Base-by-base conservation (phyloP, 352 stramenopile species). In the Globisporangium uncinulatum region DNA sequence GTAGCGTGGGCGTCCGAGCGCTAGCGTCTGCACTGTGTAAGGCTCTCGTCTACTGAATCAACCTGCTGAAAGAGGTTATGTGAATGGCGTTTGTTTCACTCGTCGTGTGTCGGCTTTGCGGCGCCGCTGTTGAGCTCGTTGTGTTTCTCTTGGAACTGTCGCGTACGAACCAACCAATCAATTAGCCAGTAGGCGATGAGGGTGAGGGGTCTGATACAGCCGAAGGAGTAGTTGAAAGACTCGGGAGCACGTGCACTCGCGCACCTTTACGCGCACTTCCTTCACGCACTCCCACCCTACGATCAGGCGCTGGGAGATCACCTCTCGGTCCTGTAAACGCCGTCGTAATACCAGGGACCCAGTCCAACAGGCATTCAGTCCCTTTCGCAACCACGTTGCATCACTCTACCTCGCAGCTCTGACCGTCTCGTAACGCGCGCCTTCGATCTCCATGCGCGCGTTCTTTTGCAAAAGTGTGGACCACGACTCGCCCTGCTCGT, bases 371-470 rank as follows among this genome's bases (percentile, higher is more conserved):
- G 10, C 34, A 39, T 8, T 39, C 10, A 39, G 34, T 39, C 34
- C 19, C 5, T 19, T 4, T 29, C n/a, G 44, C 34, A 3, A 50
- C 10, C 31, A 32, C 20, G 45, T n/a, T 17, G 19, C 24, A 29
- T 29, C 24, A 29, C 24, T 29, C 24, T 29, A 29, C 8, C 34
- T 8, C 34, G 6, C 34, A 39, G 34, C 34, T 8, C 58, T 11
- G 65, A 90, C 79, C 63, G 68, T 83, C 56, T 90, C 74, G 65
- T 88, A 71, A 58, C 83, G 81, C 59, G 84, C 77, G 61, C 84
- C 63, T 66, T 94, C 83, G 46, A 94, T 88, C 64, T 94, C 83
- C 71, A 83, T 79, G 47, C 83, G 83, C 41, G 76, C 81, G 45
- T 90, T 92, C 69, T 82, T 66, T 46, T 76, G 67, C 41, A 94